These are phyloP conservation scores for Malassezia equina DNA, from an alignment of 1,284 basidiomycete species.

Conservation along the genomic window DNA sequence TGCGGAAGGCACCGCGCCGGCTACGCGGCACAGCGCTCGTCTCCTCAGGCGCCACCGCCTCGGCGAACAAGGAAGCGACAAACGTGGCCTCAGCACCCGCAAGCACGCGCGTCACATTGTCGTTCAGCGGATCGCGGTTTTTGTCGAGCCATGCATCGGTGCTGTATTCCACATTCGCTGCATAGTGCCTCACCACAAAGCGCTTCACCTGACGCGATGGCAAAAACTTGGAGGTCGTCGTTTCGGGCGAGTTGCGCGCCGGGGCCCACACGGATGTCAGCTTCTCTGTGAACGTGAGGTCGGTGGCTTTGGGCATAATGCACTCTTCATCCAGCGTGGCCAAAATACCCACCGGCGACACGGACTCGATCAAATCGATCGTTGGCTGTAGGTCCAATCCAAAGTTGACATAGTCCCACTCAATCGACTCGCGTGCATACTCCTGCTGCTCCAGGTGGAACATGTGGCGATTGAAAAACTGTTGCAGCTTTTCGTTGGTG, in stretches of 20 bases:
- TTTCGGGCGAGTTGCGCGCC: conserved; percentile 27
- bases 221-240: conserved; percentile 60
- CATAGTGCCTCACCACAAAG: conserved; percentile 92
- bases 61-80: conserved; percentile 72
- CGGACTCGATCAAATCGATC: conserved; percentile 88
- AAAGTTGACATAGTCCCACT: conserved; percentile 98
- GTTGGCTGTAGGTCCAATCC: conserved; percentile 95
- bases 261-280: conserved; percentile 50
- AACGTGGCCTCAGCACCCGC: conserved; percentile 72
- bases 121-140: conserved; percentile 98
- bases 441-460: conserved; percentile 99
- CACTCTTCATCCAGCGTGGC: conserved; percentile 94
- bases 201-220: conserved; percentile 79
- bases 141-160: conserved; percentile 97
- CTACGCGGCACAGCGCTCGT: conserved; percentile 57
- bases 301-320: conserved; percentile 97
- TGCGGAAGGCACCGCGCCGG: conserved; percentile 94
- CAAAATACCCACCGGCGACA: conserved; percentile 69
- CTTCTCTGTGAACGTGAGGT: conserved; percentile 89
- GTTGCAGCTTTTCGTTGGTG: conserved; percentile 60
- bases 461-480: conserved; percentile 84
- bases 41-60: conserved; percentile 60
- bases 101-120: conserved; percentile 83
- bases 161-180: conserved; percentile 88
- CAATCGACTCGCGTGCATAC: conserved; percentile 89